These are phyloP conservation scores for Lablab purpureus DNA, from an alignment of 306 rosid species.

Conservation along the genomic window DNA sequence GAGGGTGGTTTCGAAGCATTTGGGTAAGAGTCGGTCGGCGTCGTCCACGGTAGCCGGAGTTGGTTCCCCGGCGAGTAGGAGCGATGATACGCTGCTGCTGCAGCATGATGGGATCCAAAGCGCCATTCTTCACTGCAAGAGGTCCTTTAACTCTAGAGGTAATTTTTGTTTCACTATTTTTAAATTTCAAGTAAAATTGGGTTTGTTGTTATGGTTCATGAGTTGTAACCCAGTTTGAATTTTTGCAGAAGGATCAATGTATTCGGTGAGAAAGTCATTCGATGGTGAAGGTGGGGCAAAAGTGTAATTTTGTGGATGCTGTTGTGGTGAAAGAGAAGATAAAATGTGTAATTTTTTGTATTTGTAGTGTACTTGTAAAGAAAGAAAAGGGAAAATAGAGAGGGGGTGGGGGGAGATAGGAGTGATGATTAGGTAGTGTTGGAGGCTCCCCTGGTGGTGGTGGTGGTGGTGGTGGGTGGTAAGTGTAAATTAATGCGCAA, in stretches of 20 bases:
- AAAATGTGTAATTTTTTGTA: constrained; percentile 12
- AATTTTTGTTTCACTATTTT: background rate
- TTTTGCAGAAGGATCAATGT: constrained; percentile 44
- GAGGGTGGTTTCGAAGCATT: constrained; percentile 64
- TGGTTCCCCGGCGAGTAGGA: constrained; percentile 57
- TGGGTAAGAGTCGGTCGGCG: constrained; percentile 75
- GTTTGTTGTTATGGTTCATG: background rate
- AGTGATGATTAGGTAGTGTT: constrained; percentile 51
- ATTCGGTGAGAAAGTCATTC: constrained; percentile 56
- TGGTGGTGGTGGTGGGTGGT: constrained; percentile 46
- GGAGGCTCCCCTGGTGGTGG: constrained; percentile 44
- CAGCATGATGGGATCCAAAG: constrained; percentile 92
- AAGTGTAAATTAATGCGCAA: constrained; percentile 61
- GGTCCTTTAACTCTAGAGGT: constrained; percentile 76
- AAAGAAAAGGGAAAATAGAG: constrained; percentile 31
- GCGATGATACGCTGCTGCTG: constrained; percentile 74
- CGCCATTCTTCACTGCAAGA: constrained; percentile 94
- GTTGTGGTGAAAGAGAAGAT: constrained; percentile 1
- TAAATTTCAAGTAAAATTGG: background rate
- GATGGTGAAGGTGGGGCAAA: constrained; percentile 42
- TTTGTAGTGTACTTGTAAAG: constrained; percentile 18
- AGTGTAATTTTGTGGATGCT: constrained; percentile 28
- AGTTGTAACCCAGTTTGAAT: background rate
- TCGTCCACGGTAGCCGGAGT: constrained; percentile 52
- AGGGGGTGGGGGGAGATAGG: constrained; percentile 19